Base-by-base conservation (phyloP, 257 asterid genomes). In the Jacaranda copaia region DNA sequence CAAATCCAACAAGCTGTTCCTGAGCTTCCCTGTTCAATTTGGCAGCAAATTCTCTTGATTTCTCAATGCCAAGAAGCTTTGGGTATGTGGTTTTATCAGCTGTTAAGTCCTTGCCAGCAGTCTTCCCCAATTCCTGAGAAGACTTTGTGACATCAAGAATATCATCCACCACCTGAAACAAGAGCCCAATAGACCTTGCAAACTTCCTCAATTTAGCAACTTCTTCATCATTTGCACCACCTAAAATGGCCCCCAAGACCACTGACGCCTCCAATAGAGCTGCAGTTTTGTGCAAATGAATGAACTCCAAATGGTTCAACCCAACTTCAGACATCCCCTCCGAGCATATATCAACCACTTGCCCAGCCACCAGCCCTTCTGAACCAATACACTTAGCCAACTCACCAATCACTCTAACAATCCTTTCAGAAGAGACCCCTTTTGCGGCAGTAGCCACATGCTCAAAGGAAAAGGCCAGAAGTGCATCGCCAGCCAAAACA, bases 361-460 rank as follows among this genome's bases (percentile, higher is more conserved):
- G 90, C 11, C 89, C 89, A 16, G 81, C 89, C 59, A 85, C 89
- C 1, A 85, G 82, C 74, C 89, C 89, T 63, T 85, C 85, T 3
- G 85, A 63, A 1, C 90, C 90, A 40, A 81, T 78, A 25, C 83
- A 79, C 64, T 11, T 69, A 2, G 84, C 89, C 78, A 86, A 69
- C 68, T 86, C 87, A 0, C 79, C 82, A 0, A 86, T 3, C 48
- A 58, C 84, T 12, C 81, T 62, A 6, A 83, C 84, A 15, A 86
- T 32, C 15, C 84, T 66, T 16, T 69, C 87, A 0, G 86, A 3
- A 8, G 83, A 7, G 0, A 77, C 84, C 11, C 86, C 84, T 7
- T n/a, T 5, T 1, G 87, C 83, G 6, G 85, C 73, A 8, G 75
- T 32, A 42, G 86, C 87, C 15, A 86, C 52, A 51, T 83, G 87